Evolutionary conservation across 805 yeast species (phyloP), one percentile per base, ranked within the genome.

Genomic region (Kazachstania taianensis): DNA sequence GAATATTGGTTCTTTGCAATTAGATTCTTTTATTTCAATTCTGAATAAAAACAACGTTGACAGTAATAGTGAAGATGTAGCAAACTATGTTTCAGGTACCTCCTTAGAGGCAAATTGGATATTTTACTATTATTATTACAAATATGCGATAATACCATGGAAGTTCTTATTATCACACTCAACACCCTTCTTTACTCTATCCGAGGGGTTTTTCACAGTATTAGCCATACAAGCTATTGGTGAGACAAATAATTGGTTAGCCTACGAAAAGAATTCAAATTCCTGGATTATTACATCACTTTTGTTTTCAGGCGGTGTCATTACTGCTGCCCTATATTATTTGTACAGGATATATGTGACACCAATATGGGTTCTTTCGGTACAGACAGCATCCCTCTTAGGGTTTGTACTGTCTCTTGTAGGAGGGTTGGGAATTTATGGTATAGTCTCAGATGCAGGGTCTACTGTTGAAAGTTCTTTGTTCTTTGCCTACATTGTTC

Each of bases 191-290:
- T 89, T 92, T 59, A 83, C 96, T 0, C 67, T 86, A 14, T 63
- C 87, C 35, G 98, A 92, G 61, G 98, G 98, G 2, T 78, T 92
- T 48, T 94, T 96, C 59, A 77, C 96, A 1, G 70, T 92, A 18
- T 66, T 92, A 38, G 78, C 85, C n/a, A 85, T 92, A 41, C 98
- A 92, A 62, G 83, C 94, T 10, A 70, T 83, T 28, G 96, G 97
- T 7, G 86, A 86, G 49, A 75, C 83, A 7, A 69, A 82, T 36
- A 70, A 72, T 42, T 79, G 87, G 80, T 62, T 84, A 30, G 73
- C 47, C 10, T 38, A 46, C 28, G 52, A 48, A 37, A 50, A 68
- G 39, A 74, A 72, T 44, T 75, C 85, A 5, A 95, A 86, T 49
- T 63, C 75, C 23, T 82, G 94, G 87, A 72, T 82, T 33, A 77